phyloP scores from a whole-genome alignment of 768 basidiomycete species.

The Chalciporus piperatus region DNA sequence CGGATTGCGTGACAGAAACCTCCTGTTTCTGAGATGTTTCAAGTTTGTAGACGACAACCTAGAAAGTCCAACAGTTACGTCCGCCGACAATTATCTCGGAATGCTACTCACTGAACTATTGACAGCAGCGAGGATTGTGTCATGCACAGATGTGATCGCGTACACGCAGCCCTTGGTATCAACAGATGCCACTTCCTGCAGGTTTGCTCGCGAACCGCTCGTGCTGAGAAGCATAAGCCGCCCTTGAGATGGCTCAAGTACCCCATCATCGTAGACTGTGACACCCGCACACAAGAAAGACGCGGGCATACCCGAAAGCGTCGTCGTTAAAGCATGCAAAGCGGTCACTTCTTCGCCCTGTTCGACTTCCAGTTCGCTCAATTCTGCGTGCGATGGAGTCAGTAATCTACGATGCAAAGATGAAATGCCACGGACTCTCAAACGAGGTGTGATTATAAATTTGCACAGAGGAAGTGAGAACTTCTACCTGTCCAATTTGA shows the following conservation, averaged over 20 bases:
- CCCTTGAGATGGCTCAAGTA: conserved; percentile 53
- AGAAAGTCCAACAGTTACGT: conserved; percentile 2
- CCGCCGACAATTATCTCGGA: not conserved
- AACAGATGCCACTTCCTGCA: conserved; percentile 38
- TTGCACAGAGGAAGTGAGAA: conserved; percentile 55
- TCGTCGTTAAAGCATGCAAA: conserved; percentile 34
- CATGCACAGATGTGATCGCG: conserved; percentile 49
- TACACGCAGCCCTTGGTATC: conserved; percentile 68
- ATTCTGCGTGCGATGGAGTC: conserved; percentile 15
- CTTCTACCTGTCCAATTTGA: conserved; percentile 50
- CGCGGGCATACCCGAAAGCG: conserved; percentile 28
- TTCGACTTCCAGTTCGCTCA: conserved; percentile 30
- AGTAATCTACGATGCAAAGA: not conserved
- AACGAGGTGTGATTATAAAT: conserved; percentile 66
- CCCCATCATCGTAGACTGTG: conserved; percentile 39
- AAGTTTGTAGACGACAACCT: conserved; percentile 50
- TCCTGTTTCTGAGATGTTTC: conserved; percentile 34
- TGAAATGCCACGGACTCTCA: conserved; percentile 44
- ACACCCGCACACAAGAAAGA: conserved; percentile 53
- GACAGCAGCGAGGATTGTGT: conserved; percentile 62
- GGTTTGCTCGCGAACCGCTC: conserved; percentile 21
- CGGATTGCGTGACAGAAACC: conserved; percentile 35
- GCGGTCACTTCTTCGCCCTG: conserved; percentile 64
- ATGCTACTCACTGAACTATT: conserved; percentile 64
- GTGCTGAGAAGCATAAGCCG: conserved; percentile 55